Evolutionary conservation across 768 basidiomycete species (phyloP).

Genomic region (Rubroboletus pulcherrimus): DNA sequence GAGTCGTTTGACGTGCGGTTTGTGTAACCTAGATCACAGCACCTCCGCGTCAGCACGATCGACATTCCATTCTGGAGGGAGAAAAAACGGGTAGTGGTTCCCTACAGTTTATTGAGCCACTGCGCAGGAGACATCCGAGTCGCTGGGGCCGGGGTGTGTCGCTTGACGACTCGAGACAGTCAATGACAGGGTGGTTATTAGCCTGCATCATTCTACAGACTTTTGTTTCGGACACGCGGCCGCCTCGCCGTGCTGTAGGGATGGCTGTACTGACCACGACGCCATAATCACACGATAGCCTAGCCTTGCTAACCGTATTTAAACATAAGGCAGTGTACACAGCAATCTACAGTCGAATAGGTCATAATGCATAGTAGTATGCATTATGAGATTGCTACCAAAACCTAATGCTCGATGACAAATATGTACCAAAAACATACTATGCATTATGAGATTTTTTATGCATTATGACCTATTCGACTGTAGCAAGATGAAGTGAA

Average conservation of each 20-base stretch:
- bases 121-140: constrained; percentile 1
- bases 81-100: no score
- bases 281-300: not conserved
- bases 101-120: constrained; percentile 12
- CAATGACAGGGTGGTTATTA: not conserved
- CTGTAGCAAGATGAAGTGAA: constrained; percentile 39
- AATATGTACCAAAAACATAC: no score
- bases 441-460: no score
- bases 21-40: constrained; percentile 1
- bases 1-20: not conserved
- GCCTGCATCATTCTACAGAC: not conserved
- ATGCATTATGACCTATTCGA: no score
- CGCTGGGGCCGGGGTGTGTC: no score
- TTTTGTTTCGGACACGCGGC: no score
- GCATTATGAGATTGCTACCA: no score
- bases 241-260: not conserved
- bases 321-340: not conserved
- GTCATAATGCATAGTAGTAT: no score
- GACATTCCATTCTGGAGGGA: not conserved
- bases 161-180: not conserved
- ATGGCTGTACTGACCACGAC: not conserved
- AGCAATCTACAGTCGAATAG: no score
- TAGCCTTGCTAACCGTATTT: no score
- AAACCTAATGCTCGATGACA: no score
- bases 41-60: not conserved